Conservation (phyloP, 768 basidiomycete genomes). For the Russula earlei region DNA sequence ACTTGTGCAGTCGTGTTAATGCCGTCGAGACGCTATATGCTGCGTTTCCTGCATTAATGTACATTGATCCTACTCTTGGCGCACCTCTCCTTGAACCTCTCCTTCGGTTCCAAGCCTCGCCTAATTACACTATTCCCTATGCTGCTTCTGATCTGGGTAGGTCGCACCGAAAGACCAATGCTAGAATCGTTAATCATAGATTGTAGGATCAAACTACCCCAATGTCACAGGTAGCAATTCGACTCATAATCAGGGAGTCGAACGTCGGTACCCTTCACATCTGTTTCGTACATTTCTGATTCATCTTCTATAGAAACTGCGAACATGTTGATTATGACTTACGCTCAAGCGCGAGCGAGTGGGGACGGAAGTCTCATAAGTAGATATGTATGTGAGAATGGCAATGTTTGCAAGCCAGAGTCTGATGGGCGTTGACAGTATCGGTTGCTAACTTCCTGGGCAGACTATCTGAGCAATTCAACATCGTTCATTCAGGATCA, state of each 20-base stretch:
- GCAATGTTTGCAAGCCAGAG: background rate
- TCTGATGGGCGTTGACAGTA: constrained; percentile 18
- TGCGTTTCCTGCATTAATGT: no score
- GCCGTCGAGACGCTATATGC: constrained; percentile 48
- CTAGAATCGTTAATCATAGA: background rate
- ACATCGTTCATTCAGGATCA: constrained; percentile 48
- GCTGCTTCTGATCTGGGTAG: constrained; percentile 14
- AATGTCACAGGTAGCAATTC: background rate
- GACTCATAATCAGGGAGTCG: constrained; percentile 1
- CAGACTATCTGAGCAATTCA: constrained; percentile 25
- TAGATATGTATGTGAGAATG: no score
- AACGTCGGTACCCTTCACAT: constrained; percentile 2
- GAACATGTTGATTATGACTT: constrained; percentile 30
- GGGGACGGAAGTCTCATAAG: no score
- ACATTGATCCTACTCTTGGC: no score
- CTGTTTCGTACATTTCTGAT: background rate
- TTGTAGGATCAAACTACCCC: constrained; percentile 3
- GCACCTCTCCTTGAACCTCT: no score
- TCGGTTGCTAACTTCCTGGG: constrained; percentile 26
- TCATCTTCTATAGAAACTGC: constrained; percentile 21
- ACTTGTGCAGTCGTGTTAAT: constrained; percentile 25
- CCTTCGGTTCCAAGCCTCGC: constrained; percentile 5
- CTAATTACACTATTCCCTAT: background rate
- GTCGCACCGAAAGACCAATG: background rate
- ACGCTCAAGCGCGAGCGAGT: no score